Evolutionary conservation across 441 rosid genomes (phyloP).

Genomic region (Gossypium davidsonii): DNA sequence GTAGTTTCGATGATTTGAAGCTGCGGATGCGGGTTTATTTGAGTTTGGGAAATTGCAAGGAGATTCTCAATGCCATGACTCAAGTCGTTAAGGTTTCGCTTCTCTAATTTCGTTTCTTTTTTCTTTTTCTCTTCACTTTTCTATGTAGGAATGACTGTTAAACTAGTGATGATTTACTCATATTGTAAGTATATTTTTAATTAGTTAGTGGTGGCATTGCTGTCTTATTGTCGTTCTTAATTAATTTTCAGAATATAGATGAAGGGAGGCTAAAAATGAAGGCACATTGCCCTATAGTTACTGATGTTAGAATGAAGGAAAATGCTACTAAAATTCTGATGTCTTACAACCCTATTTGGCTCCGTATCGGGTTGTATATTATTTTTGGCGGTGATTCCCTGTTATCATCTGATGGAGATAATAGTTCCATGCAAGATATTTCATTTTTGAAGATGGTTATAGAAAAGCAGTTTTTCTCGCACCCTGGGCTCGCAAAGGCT

Average conservation of each 20-base stretch:
- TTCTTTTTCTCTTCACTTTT: not conserved
- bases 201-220: not conserved
- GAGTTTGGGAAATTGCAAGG: conserved; percentile 59
- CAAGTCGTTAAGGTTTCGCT: conserved; percentile 56
- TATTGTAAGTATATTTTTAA: not conserved
- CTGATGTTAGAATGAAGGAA: conserved; percentile 85
- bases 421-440: conserved; percentile 44
- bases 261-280: conserved; percentile 87
- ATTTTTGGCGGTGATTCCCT: conserved; percentile 82
- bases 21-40: conserved; percentile 58
- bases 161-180: not conserved
- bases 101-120: not conserved
- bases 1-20: conserved; percentile 84
- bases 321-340: conserved; percentile 53
- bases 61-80: conserved; percentile 58
- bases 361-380: conserved; percentile 65
- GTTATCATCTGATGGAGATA: conserved; percentile 40
- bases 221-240: conserved; percentile 15
- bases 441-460: conserved; percentile 70
- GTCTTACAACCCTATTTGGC: conserved; percentile 79
- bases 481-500: conserved; percentile 61
- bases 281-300: conserved; percentile 76
- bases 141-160: not conserved
- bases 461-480: conserved; percentile 70
- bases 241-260: conserved; percentile 59